Conservation (phyloP, 2,329 filamentous ascomycete species). For the Amphichorda felina region DNA sequence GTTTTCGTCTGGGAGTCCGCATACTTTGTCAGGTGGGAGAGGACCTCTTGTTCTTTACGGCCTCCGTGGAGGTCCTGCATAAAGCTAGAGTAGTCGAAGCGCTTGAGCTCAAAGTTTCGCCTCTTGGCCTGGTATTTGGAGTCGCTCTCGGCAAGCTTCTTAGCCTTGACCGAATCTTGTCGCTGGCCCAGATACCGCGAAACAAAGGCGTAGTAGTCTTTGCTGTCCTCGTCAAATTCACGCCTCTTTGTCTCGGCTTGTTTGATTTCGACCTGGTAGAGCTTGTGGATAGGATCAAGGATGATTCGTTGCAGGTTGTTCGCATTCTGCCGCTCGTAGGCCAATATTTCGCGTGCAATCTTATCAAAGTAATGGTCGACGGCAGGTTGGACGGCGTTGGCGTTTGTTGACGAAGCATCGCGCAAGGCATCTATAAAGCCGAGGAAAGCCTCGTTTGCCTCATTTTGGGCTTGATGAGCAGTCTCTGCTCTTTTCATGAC, state of each 20-base stretch:
- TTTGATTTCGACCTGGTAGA: conserved; percentile 95
- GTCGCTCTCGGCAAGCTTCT: conserved; percentile 90
- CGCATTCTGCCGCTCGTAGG: conserved; percentile 78
- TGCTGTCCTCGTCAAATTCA: conserved; percentile 97
- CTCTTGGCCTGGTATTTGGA: conserved; percentile 92
- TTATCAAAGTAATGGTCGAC: conserved; percentile 98
- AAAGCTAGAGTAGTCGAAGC: conserved; percentile 97
- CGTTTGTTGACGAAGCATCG: conserved; percentile 82
- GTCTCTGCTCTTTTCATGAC: conserved; percentile 90
- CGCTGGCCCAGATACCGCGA: conserved; percentile 92
- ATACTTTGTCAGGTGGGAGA: conserved; percentile 89
- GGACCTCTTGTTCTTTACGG: conserved; percentile 93
- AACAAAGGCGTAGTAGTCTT: conserved; percentile 95
- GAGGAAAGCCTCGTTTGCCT: conserved; percentile 75
- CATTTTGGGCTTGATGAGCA: conserved; percentile 64
- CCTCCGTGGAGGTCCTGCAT: conserved; percentile 99
- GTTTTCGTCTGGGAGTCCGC: conserved; percentile 80
- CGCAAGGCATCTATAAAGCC: conserved; percentile 77
- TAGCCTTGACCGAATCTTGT: conserved; percentile 91
- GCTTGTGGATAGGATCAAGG: conserved; percentile 82
- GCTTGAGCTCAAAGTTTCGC: conserved; percentile 89
- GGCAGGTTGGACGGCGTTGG: conserved; percentile 92
- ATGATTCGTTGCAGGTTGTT: conserved; percentile 80
- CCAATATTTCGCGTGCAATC: conserved; percentile 80
- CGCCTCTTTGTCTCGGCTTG: conserved; percentile 94